These are phyloP conservation scores for Skeletonema menzelii DNA, from an alignment of 108 stramenopile genomes.

Conservation along the genomic window DNA sequence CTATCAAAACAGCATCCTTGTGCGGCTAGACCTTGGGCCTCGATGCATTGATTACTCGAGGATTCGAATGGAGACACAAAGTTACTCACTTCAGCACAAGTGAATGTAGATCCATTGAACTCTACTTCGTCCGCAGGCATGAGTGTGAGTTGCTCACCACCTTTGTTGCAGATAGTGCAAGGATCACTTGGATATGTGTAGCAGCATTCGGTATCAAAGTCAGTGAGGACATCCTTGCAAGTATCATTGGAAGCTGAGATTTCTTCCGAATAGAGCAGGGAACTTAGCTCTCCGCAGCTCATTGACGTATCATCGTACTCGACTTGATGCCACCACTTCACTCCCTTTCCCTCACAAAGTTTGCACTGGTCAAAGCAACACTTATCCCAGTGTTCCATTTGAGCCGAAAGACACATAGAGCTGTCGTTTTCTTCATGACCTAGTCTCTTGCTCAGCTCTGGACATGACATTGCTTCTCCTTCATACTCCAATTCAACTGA, in stretches of 20 bases:
- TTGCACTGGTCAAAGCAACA: conserved; percentile 48
- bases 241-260: conserved; percentile 20
- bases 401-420: conserved; percentile 27
- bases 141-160: conserved; percentile 29
- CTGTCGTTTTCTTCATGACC: conserved; percentile 33
- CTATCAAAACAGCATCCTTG: conserved; percentile 44
- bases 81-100: conserved; percentile 47
- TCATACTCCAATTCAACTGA: conserved; percentile 33
- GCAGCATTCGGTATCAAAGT: conserved; percentile 32
- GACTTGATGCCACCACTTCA: conserved; percentile 47
- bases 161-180: conserved; percentile 35
- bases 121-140: conserved; percentile 42
- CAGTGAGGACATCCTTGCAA: conserved; percentile 31
- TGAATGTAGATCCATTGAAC: conserved; percentile 32
- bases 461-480: conserved; percentile 36
- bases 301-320: conserved; percentile 31
- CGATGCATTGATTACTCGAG: conserved; percentile 32
- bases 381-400: conserved; percentile 32
- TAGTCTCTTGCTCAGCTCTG: conserved; percentile 34
- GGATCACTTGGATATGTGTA: conserved; percentile 39
- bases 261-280: conserved; percentile 26
- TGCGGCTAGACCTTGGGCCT: conserved; percentile 9
- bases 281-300: conserved; percentile 44
- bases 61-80: conserved; percentile 44
- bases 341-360: conserved; percentile 45